phyloP scores from a whole-genome alignment of 140 eudicot species.

The Ambrosia hybrid region DNA sequence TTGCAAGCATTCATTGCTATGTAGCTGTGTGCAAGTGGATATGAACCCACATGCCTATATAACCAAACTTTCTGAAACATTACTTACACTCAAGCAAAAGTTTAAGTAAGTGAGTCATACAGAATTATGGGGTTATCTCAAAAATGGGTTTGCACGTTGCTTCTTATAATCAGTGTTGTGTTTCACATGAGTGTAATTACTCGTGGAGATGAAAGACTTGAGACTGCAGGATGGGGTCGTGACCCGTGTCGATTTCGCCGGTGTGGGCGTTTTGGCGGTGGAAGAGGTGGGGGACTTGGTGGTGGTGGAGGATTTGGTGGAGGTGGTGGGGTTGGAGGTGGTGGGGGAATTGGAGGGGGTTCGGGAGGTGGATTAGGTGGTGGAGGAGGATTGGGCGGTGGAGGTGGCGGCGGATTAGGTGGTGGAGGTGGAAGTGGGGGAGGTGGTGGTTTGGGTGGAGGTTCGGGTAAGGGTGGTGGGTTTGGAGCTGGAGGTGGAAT shows the following conservation, averaged over 20 bases:
- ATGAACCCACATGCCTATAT: conserved; percentile 19
- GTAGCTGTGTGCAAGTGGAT: conserved; percentile 12
- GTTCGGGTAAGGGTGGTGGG: conserved; percentile 52
- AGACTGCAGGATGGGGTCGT: conserved; percentile 38
- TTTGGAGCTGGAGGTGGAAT: conserved; percentile 58
- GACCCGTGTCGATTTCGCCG: conserved; percentile 41
- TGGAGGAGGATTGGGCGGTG: conserved; percentile 34
- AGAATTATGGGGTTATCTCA: conserved; percentile 37
- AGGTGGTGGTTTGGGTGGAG: conserved; percentile 46
- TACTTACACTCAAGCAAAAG: not conserved
- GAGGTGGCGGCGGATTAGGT: conserved; percentile 38
- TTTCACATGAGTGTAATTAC: conserved; percentile 42
- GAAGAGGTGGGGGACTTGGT: conserved; percentile 43
- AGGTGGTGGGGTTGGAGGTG: conserved; percentile 40
- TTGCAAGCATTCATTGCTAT: conserved; percentile 28
- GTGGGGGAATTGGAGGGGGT: conserved; percentile 43
- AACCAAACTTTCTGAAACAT: conserved; percentile 15
- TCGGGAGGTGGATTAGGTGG: conserved; percentile 44
- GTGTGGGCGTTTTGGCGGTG: conserved; percentile 38
- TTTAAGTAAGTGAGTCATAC: not conserved
- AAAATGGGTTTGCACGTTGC: conserved; percentile 43
- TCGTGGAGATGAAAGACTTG: conserved; percentile 38
- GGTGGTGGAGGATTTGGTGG: conserved; percentile 42
- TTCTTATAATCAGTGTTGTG: conserved; percentile 43
- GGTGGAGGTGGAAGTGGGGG: conserved; percentile 41